Conservation (phyloP, 2,329 filamentous ascomycete species). For the Colletotrichum godetiae region DNA sequence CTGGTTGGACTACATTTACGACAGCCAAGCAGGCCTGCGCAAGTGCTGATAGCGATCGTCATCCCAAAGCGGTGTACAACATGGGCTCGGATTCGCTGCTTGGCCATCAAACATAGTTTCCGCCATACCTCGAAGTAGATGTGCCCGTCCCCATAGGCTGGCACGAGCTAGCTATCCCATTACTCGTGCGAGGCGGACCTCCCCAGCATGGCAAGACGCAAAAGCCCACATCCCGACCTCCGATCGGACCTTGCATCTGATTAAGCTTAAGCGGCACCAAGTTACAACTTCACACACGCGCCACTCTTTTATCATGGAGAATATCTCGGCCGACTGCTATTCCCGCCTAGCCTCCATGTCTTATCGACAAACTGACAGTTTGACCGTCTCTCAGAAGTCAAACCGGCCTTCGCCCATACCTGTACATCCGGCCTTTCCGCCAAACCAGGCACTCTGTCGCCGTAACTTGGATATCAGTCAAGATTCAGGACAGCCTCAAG, state of each 20-base stretch:
- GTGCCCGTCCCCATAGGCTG: background rate
- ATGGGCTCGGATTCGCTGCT: background rate
- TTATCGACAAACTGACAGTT: background rate
- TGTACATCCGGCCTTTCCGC: constrained; percentile 27
- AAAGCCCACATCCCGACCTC: constrained; percentile 23
- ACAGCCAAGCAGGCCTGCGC: constrained; percentile 16
- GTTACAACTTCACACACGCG: constrained; percentile 1
- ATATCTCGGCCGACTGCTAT: background rate
- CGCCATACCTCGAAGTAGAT: constrained; percentile 7
- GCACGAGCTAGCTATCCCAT: constrained; percentile 4
- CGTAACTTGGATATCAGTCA: background rate
- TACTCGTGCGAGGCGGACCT: constrained; percentile 23
- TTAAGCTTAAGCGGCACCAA: constrained; percentile 30
- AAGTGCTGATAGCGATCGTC: constrained; percentile 24
- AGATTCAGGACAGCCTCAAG: background rate
- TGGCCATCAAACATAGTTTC: constrained; percentile 20
- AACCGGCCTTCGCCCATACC: background rate
- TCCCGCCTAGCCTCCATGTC: background rate
- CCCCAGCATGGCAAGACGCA: background rate
- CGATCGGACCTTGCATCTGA: constrained; percentile 33
- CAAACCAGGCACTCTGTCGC: constrained; percentile 27
- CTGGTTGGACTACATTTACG: constrained; percentile 9
- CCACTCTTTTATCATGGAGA: background rate
- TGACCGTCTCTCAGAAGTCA: background rate
- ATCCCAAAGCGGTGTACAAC: constrained; percentile 17